Percentiles rank a stretch among this genome's conserved stretches.
These are phyloP conservation scores for Serendipita sp. DNA, from an alignment of 768 basidiomycete genomes.

Conservation along the genomic window DNA sequence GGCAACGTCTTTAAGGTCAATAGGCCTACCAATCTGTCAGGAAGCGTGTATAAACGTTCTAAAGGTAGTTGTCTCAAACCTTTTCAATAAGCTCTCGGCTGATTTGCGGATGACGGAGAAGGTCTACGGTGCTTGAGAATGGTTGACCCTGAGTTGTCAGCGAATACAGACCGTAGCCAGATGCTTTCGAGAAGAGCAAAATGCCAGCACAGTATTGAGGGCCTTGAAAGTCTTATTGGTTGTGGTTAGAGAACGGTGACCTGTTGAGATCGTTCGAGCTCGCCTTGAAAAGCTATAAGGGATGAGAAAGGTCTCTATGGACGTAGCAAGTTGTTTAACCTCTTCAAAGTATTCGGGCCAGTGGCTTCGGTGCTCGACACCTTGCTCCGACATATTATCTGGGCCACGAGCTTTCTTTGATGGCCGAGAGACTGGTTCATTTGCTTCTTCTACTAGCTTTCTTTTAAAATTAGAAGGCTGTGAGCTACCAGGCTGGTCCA, in stretches of 20 bases:
- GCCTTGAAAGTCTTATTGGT: constrained; percentile 30
- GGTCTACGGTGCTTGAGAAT: constrained; percentile 20
- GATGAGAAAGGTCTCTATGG: not conserved
- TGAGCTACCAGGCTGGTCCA: too few species aligned
- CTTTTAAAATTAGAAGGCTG: too few species aligned
- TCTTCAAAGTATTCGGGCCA: not conserved
- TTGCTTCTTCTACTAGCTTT: too few species aligned
- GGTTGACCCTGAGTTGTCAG: not conserved
- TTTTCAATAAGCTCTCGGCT: constrained; percentile 64
- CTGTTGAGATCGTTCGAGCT: not conserved
- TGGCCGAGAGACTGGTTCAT: too few species aligned
- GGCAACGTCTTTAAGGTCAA: constrained; percentile 61
- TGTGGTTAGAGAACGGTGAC: not conserved
- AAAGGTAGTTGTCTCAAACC: constrained; percentile 25
- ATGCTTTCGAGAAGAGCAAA: constrained; percentile 65
- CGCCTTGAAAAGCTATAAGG: not conserved
- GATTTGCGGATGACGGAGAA: constrained; percentile 59
- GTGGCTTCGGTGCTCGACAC: not conserved
- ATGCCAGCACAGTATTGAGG: constrained; percentile 76
- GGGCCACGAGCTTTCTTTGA: too few species aligned
- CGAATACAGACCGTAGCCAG: constrained; percentile 31
- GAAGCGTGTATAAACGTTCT: not conserved
- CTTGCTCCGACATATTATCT: too few species aligned
- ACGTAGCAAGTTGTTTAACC: not conserved
- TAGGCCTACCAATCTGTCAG: constrained; percentile 32